A percentile compares a stretch with the other conserved stretches of the same genome.
Evolutionary conservation across 73 alveolate genomes (phyloP).

Genomic region (Strombidium stylifer): DNA sequence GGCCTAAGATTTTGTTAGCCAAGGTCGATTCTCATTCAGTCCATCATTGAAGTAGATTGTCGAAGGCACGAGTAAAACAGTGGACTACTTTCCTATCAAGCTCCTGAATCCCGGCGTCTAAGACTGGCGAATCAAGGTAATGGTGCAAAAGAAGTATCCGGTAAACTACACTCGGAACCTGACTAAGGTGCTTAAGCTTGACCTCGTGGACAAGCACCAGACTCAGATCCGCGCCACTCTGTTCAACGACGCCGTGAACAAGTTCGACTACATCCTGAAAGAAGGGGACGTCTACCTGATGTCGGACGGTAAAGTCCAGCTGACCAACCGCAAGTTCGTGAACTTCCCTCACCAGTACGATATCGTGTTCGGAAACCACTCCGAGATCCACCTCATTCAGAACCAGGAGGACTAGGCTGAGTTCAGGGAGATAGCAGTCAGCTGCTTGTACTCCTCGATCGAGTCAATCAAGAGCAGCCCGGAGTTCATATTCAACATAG

Average conservation of each 20-base stretch:
- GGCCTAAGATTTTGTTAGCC: too few species aligned
- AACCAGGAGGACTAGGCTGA: too few species aligned
- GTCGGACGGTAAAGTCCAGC: slow-evolving; percentile 65
- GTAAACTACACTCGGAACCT: slow-evolving; percentile 66
- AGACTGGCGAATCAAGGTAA: slow-evolving; percentile 81
- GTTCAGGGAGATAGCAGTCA: too few species aligned
- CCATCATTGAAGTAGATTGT: too few species aligned
- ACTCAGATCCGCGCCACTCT: slow-evolving; percentile 78
- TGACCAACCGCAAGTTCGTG: slow-evolving; percentile 62
- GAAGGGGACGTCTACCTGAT: slow-evolving; percentile 79
- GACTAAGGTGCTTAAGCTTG: slow-evolving; percentile 63
- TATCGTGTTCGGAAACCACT: too few species aligned
- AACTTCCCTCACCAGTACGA: too few species aligned
- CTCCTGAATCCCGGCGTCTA: slow-evolving; percentile 63
- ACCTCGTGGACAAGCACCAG: slow-evolving; percentile 71
- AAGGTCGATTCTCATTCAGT: too few species aligned
- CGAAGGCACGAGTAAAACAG: too few species aligned
- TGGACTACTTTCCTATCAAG: slow-evolving; percentile 74
- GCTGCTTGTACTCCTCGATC: too few species aligned
- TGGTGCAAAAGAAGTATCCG: slow-evolving; percentile 67
- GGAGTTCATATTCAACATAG: too few species aligned
- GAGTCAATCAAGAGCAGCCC: too few species aligned
- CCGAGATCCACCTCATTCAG: too few species aligned
- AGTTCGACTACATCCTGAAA: slow-evolving; percentile 57
- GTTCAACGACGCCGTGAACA: slow-evolving; percentile 80